Conservation (phyloP, 2,329 filamentous ascomycete species). For the Trichoderma semiorbis region DNA sequence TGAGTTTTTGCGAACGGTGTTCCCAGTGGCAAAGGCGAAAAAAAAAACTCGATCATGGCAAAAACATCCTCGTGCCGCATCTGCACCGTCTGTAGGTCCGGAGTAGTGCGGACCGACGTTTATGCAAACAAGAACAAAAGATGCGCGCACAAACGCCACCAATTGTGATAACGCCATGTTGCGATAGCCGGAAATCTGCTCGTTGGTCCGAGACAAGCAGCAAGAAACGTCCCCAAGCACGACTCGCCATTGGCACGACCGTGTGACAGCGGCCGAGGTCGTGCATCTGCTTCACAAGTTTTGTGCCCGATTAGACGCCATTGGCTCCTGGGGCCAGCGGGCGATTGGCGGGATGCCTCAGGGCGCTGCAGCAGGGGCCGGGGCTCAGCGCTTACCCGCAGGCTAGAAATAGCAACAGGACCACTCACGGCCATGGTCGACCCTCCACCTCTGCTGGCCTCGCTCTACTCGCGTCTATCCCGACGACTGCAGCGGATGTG, state of each 20-base stretch:
- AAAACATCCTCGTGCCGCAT: neutral
- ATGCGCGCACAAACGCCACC: neutral
- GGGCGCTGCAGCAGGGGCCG: conserved; percentile 3
- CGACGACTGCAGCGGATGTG: neutral
- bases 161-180: neutral
- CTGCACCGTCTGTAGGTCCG: neutral
- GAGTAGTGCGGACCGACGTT: neutral
- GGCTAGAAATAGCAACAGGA: conserved; percentile 14
- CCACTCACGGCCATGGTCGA: conserved; percentile 8
- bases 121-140: neutral
- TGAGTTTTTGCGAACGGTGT: neutral
- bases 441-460: conserved; percentile 5
- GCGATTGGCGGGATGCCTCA: conserved; percentile 4
- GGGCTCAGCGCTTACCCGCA: conserved; percentile 15
- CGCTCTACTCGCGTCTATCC: neutral
- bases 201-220: neutral
- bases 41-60: neutral
- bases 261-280: conserved; percentile 2
- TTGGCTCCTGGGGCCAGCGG: neutral
- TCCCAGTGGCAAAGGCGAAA: neutral
- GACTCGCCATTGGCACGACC: neutral
- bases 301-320: conserved; percentile 4
- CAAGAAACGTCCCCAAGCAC: neutral
- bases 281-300: neutral
- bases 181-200: neutral